Percentiles rank a stretch among this genome's conserved stretches.
These are phyloP conservation scores for Dinochytrium kinnereticum DNA, from an alignment of 371 early-diverging fungal genomes.

Conservation along the genomic window DNA sequence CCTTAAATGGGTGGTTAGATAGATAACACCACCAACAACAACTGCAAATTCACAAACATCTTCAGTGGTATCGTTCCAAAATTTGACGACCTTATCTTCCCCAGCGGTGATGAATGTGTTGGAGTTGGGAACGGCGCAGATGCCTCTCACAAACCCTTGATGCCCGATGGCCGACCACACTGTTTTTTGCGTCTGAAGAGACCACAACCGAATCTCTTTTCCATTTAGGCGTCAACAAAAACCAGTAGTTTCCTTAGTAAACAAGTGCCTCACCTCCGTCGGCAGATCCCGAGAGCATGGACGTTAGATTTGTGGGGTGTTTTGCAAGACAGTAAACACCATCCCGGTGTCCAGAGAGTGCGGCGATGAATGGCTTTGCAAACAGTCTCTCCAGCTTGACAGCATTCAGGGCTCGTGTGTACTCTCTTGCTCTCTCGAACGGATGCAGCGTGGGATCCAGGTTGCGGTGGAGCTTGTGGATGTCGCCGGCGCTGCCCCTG, in stretches of 20 bases:
- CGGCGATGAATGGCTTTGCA: constrained; percentile 97
- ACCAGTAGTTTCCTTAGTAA: neutral
- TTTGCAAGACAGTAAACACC: constrained; percentile 97
- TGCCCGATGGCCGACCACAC: constrained; percentile 80
- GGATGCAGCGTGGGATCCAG: constrained; percentile 93
- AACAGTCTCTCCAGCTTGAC: constrained; percentile 97
- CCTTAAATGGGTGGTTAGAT: constrained; percentile 29
- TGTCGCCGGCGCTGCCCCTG: constrained; percentile 86
- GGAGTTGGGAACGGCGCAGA: constrained; percentile 67
- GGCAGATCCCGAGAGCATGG: constrained; percentile 87
- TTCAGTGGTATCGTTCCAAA: constrained; percentile 68
- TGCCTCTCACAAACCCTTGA: constrained; percentile 80
- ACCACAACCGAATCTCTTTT: constrained; percentile 86
- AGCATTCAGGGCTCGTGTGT: constrained; percentile 95
- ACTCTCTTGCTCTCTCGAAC: constrained; percentile 96
- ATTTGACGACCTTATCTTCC: constrained; percentile 84
- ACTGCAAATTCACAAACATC: constrained; percentile 20
- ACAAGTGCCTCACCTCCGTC: constrained; percentile 76
- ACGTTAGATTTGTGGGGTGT: constrained; percentile 81
- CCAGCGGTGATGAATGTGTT: constrained; percentile 84
- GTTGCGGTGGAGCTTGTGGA: constrained; percentile 89
- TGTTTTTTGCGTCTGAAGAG: constrained; percentile 66
- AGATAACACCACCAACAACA: neutral
- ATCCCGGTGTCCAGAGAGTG: constrained; percentile 91
- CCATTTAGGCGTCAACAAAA: neutral